A percentile compares a stretch with the other conserved stretches of the same genome.
Evolutionary conservation across 768 basidiomycete genomes (phyloP).

Genomic region (Agaricus sinodeliciosus): DNA sequence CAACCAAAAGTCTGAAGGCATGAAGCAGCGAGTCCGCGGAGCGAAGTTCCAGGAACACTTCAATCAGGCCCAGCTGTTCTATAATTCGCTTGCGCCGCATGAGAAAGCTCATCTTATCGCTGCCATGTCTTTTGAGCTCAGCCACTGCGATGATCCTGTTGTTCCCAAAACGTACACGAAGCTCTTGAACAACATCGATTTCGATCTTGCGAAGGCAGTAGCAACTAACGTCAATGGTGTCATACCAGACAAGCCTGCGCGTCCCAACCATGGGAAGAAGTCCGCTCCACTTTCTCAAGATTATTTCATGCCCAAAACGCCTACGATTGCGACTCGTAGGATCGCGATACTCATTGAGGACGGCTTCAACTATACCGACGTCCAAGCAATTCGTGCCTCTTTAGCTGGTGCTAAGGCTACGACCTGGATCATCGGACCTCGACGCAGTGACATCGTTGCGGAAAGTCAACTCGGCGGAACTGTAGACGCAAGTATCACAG

Average conservation of each 20-base stretch:
- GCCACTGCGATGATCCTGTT: conserved; percentile 70
- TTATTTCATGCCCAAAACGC: conserved; percentile 44
- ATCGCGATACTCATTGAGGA: conserved; percentile 75
- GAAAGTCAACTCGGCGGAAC: conserved; percentile 21
- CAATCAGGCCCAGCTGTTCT: conserved; percentile 74
- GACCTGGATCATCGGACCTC: conserved; percentile 59
- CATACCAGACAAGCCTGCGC: conserved; percentile 43
- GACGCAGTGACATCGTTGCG: conserved; percentile 47
- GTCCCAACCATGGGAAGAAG: conserved; percentile 51
- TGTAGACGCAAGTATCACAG: conserved; percentile 28
- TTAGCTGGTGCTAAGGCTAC: conserved; percentile 48
- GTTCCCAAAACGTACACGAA: conserved; percentile 67
- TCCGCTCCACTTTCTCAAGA: conserved; percentile 53
- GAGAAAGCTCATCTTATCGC: conserved; percentile 69
- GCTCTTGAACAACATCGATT: conserved; percentile 66
- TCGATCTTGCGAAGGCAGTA: conserved; percentile 63
- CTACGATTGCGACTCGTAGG: conserved; percentile 58
- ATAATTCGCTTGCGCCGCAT: conserved; percentile 64
- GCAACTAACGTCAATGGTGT: conserved; percentile 59
- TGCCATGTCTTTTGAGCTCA: conserved; percentile 79
- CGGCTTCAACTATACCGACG: conserved; percentile 60
- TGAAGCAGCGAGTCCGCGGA: conserved; percentile 57
- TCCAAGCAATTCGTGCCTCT: conserved; percentile 49
- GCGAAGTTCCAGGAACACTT: conserved; percentile 75
- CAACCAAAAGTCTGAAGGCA: conserved; percentile 42